These are phyloP conservation scores for Lagenidium giganteum DNA, from an alignment of 352 stramenopile species.

Conservation along the genomic window DNA sequence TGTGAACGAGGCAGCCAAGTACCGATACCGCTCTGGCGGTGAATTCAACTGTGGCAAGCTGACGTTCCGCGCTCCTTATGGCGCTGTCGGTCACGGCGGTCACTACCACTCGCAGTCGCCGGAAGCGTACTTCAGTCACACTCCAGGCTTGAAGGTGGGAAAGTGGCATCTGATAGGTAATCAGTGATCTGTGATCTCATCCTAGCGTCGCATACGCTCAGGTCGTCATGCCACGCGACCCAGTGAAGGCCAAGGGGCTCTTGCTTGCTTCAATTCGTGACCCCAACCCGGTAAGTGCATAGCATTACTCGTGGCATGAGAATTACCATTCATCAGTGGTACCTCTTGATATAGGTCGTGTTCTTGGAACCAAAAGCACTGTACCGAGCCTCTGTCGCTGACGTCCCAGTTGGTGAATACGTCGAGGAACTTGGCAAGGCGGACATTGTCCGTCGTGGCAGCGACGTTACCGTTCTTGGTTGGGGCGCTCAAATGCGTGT, in stretches of 20 bases:
- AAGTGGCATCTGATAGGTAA: too few species aligned
- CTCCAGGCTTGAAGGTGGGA: conserved; percentile 92
- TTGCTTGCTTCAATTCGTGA: conserved; percentile 92
- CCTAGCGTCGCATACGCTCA: too few species aligned
- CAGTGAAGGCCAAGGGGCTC: conserved; percentile 91
- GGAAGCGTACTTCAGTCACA: conserved; percentile 95
- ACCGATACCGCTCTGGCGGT: conserved; percentile 92
- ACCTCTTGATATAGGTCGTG: too few species aligned
- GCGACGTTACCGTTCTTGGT: conserved; percentile 92
- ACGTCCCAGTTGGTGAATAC: conserved; percentile 93
- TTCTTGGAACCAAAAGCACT: conserved; percentile 97
- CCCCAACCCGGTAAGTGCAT: conserved; percentile 93
- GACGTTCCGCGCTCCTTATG: conserved; percentile 92
- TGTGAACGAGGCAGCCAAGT: conserved; percentile 97
- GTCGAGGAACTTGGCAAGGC: conserved; percentile 88
- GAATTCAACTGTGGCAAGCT: conserved; percentile 96
- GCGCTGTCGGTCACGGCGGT: conserved; percentile 88
- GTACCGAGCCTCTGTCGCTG: conserved; percentile 92
- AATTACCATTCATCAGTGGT: too few species aligned
- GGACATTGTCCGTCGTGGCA: conserved; percentile 87
- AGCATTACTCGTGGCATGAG: too few species aligned
- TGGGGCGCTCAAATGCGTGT: conserved; percentile 88
- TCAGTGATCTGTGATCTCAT: too few species aligned
- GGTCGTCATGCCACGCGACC: conserved; percentile 93
- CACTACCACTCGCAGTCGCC: conserved; percentile 93